phyloP scores from a whole-genome alignment of 73 alveolate genomes.

The Stentor roeselii region DNA sequence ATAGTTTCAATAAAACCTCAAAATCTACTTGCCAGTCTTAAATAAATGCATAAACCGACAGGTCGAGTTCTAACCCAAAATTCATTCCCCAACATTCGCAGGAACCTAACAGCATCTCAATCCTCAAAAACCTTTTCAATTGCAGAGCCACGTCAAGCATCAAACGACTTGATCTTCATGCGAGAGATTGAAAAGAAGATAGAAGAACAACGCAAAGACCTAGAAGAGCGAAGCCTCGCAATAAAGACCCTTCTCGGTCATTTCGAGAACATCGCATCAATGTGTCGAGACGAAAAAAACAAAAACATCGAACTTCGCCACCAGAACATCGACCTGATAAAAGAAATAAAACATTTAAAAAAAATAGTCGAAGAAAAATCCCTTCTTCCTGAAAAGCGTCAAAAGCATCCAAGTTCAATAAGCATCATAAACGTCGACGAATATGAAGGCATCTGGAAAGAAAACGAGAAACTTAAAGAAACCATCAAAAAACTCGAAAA shows the following conservation, averaged over 20 bases:
- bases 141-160: background rate
- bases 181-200: conserved; percentile 4
- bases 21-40: too few species aligned
- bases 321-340: background rate
- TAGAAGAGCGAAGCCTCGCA: conserved; percentile 12
- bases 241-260: background rate
- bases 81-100: too few species aligned
- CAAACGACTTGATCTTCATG: background rate
- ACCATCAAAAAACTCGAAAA: background rate
- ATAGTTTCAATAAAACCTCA: too few species aligned
- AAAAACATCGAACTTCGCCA: background rate
- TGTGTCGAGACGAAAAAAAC: conserved; percentile 18
- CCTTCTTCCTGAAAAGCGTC: background rate
- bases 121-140: background rate
- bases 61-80: too few species aligned
- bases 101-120: too few species aligned
- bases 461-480: background rate
- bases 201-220: conserved; percentile 12
- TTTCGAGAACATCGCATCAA: background rate
- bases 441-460: background rate
- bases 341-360: background rate
- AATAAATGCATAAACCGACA: too few species aligned
- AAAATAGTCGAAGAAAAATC: conserved; percentile 6
- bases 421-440: background rate
- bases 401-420: background rate